Conservation (phyloP, 164 flowering plant genomes). For the Malania oleifera region DNA sequence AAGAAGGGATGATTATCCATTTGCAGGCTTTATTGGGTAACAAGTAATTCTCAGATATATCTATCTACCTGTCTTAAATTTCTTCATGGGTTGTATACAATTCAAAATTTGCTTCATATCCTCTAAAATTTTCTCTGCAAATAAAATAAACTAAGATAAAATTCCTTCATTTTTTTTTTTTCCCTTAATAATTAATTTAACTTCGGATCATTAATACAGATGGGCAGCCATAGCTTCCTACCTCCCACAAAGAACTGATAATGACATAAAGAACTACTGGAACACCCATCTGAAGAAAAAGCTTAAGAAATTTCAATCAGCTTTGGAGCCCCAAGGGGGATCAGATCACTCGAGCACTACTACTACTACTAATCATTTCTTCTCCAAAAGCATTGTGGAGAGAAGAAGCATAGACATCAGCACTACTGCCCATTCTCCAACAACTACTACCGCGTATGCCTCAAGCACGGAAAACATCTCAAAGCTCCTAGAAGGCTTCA, state of each 20-base stretch:
- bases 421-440: constrained; percentile 4
- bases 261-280: constrained; percentile 94
- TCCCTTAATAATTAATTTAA: neutral
- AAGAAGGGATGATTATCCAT: constrained; percentile 88
- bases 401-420: constrained; percentile 13
- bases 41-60: constrained; percentile 43
- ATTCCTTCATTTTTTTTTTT: neutral
- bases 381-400: constrained; percentile 14
- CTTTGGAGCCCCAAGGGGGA: constrained; percentile 25
- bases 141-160: too few relatives aligned
- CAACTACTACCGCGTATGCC: constrained; percentile 45
- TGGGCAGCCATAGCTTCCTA: constrained; percentile 98
- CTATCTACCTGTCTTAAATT: neutral
- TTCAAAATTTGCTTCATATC: too few relatives aligned
- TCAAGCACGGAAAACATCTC: constrained; percentile 90
- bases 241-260: constrained; percentile 89
- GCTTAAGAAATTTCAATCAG: constrained; percentile 58
- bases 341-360: constrained; percentile 15
- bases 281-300: constrained; percentile 93
- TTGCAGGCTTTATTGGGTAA: constrained; percentile 85
- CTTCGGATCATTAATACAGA: constrained; percentile 25
- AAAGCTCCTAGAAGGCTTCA: constrained; percentile 83
- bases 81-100: too few relatives aligned
- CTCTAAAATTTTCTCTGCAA: too few relatives aligned
- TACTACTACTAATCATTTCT: constrained; percentile 15